phyloP scores from a whole-genome alignment of 305 asterid species.

The Fraxinus angustifolia region DNA sequence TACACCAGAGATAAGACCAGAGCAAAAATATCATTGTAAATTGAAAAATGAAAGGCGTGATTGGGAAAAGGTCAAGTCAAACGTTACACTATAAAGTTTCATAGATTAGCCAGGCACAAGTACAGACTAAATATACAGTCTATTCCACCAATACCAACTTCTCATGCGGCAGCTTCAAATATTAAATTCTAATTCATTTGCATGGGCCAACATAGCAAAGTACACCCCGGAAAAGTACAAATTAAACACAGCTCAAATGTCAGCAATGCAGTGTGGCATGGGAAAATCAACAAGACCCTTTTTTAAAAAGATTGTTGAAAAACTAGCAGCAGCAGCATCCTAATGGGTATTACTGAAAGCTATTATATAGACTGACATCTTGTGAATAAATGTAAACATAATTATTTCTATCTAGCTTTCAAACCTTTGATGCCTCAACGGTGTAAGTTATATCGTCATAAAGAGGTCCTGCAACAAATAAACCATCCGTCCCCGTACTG shows the following conservation, averaged over 20 bases:
- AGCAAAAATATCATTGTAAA: not conserved
- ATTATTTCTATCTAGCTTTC: constrained; percentile 24
- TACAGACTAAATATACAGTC: not conserved
- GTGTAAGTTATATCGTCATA: constrained; percentile 79
- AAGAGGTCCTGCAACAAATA: constrained; percentile 81
- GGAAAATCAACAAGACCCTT: not conserved
- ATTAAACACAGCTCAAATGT: not conserved
- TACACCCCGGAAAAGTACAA: not conserved
- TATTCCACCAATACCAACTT: constrained; percentile 13
- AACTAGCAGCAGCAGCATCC: constrained; percentile 2
- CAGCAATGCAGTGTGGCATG: not conserved
- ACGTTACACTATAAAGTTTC: not conserved
- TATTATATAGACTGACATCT: constrained; percentile 11
- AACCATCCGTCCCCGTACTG: constrained; percentile 66
- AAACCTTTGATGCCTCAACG: constrained; percentile 83
- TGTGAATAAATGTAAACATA: not conserved
- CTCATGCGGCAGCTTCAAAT: not conserved
- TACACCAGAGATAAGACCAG: not conserved
- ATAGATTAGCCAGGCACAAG: constrained; percentile 10
- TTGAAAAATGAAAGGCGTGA: not conserved
- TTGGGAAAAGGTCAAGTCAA: not conserved
- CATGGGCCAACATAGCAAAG: not conserved
- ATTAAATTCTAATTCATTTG: constrained; percentile 9
- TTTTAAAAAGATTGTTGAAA: not conserved
- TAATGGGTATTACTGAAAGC: not conserved